Evolutionary conservation across 176 grass and related monocot genomes (phyloP).

Genomic region (Pontederia crassipes): DNA sequence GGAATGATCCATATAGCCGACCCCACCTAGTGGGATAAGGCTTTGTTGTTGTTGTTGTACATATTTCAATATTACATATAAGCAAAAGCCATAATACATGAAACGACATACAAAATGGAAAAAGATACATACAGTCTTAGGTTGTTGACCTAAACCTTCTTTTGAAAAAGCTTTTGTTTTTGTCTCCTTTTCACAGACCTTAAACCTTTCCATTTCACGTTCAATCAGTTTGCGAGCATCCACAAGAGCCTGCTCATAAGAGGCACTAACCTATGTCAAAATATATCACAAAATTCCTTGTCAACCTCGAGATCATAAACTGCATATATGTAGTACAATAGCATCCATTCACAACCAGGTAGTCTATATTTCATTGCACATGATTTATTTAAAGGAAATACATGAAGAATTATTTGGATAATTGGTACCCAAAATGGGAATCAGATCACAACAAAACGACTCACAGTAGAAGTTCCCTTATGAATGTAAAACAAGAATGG

Average conservation of each 20-base stretch:
- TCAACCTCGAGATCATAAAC: slow-evolving; percentile 37
- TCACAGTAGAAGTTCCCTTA: no score
- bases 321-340: slow-evolving; percentile 10
- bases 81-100: slow-evolving; percentile 10
- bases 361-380: neutral
- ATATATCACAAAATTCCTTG: slow-evolving; percentile 55
- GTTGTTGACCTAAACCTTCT: slow-evolving; percentile 97
- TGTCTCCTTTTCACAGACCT: slow-evolving; percentile 98
- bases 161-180: slow-evolving; percentile 99
- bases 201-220: slow-evolving; percentile 99
- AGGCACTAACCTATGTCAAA: slow-evolving; percentile 84
- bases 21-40: no score
- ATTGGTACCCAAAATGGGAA: no score
- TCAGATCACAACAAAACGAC: no score
- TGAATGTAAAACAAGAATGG: no score
- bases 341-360: slow-evolving; percentile 6
- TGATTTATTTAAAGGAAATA: no score
- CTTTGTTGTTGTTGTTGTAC: neutral
- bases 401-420: no score
- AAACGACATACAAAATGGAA: no score
- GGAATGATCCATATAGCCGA: no score
- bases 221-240: slow-evolving; percentile 98
- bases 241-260: slow-evolving; percentile 97
- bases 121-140: slow-evolving; percentile 73
- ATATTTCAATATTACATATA: neutral